Evolutionary conservation across 2,329 filamentous ascomycete species (phyloP), one percentile per base, ranked within the genome.

Genomic region (Trichoderma atrobrunneum): DNA sequence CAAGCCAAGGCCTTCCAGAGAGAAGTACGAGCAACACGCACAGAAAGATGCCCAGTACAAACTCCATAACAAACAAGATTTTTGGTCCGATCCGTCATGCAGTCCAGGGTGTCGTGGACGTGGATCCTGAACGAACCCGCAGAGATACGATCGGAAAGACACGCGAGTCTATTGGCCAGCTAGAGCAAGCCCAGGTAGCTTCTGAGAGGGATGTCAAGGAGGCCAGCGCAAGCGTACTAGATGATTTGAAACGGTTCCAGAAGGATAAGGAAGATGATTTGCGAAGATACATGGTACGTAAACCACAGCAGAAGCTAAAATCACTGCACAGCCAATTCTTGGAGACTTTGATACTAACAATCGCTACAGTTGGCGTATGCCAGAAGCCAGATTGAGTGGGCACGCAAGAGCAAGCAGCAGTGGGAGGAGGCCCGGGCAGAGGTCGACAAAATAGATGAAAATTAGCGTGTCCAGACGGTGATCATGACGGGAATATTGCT

Each of bases 141-240:
- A 89, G 96, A 69, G 96, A 99, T 80, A 92, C 94, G 74, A 98
- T 99, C 76, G 95, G 95, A 51, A 98, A 98, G 86, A 99, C 96
- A 1, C 91, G 92, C 75, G 96, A 99, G 82, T 93, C 91, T 72
- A 90, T 99, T 74, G 88, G 83, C 60, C 88, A 98, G 84, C 87
- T 99, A 67, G 95, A 98, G 82, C 94, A 97, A 84, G 96, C 96
- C 1, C 88, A 98, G 72, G 89, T 94, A 36, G 95, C 93, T 5
- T 93, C 94, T 5, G 94, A 95, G 74, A 91, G 94, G 78, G 96
- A 99, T 79, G 96, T 98, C 73, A 95, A 93, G 80, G 94, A 98
- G 78, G 96, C 96, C 10, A 98, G 94, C 78, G 86, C 89, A 3
- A 97, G 94, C 67, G 93, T 98, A 5, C 82, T 99, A 76, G 92